These are phyloP conservation scores for Brassica cretica DNA, from an alignment of 345 rosid genomes.

Conservation along the genomic window DNA sequence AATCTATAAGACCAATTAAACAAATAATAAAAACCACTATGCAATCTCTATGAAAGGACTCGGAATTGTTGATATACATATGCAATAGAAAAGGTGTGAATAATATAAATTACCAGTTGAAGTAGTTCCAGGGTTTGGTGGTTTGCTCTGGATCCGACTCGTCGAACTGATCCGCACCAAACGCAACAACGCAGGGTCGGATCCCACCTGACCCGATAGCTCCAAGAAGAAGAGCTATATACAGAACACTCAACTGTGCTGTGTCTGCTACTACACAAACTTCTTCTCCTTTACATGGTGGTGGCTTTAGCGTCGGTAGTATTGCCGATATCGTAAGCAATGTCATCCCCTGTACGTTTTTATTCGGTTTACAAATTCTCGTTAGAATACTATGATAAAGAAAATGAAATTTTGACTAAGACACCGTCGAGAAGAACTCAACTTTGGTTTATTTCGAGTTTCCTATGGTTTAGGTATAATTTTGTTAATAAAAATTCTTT, in stretches of 20 bases:
- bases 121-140: slow-evolving; percentile 67
- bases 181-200: slow-evolving; percentile 81
- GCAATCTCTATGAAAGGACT: background rate
- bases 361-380: background rate
- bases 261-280: slow-evolving; percentile 64
- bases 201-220: slow-evolving; percentile 88
- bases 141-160: slow-evolving; percentile 67
- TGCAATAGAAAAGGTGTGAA: background rate
- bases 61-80: too few species aligned
- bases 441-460: background rate
- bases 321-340: slow-evolving; percentile 66
- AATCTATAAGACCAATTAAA: background rate
- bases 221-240: slow-evolving; percentile 61
- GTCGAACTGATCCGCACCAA: slow-evolving; percentile 86
- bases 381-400: background rate
- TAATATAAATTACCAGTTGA: slow-evolving; percentile 56
- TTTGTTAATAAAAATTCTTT: background rate
- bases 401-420: background rate
- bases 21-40: background rate
- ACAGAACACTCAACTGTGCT: slow-evolving; percentile 61
- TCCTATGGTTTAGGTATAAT: background rate
- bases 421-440: background rate
- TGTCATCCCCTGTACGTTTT: slow-evolving; percentile 69
- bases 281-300: slow-evolving; percentile 59
- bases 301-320: slow-evolving; percentile 69